Base-by-base conservation (phyloP, 306 rosid species). In the Dalbergia oliveri region DNA sequence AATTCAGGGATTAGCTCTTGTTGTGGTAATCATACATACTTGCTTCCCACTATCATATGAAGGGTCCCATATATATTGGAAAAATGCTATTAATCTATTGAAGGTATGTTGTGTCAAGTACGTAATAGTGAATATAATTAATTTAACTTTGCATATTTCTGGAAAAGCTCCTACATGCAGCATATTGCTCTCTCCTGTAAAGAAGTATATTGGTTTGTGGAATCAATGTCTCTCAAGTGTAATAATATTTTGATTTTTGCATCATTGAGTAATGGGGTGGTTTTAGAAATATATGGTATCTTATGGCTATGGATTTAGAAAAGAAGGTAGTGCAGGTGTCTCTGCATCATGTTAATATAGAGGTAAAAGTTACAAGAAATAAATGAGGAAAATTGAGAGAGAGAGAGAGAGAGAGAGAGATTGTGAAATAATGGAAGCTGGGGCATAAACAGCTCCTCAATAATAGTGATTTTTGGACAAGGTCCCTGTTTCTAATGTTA, bases 41-140 rank as follows among this genome's bases (percentile, higher is more conserved):
- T 86, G 88, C 88, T 95, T 87, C 84, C 99, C 98, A 33, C 73
- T 95, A 82, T 83, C 88, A 11, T 93, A 88, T 1, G 97, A 93
- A 82, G 99, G 99, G 66, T 53, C 72, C 77, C 50, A 9, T 41
- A 88, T 94, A 78, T 91, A 53, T 84, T 91, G 98, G 97, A 93
- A 72, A 85, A 88, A 66, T 65, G 47, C 57, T 73, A 57, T 91
- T 72, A 91, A 89, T 83, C 83, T 33, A 37, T 82, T 95, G 78
- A 93, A 91, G 99, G 99, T 93, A 86, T 81, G 89, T 76, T 68
- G 59, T 61, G 70, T 43, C 67, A 49, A 43, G 58, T 44, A 77
- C 72, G 66, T 59, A 67, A 53, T 33, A 5, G 13, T 35, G 57
- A 66, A 83, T 67, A 16, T 66, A 47, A 70, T 61, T 66, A n/a